Conservation (phyloP, 768 basidiomycete genomes). For the Phylloporus rhodoxanthus region DNA sequence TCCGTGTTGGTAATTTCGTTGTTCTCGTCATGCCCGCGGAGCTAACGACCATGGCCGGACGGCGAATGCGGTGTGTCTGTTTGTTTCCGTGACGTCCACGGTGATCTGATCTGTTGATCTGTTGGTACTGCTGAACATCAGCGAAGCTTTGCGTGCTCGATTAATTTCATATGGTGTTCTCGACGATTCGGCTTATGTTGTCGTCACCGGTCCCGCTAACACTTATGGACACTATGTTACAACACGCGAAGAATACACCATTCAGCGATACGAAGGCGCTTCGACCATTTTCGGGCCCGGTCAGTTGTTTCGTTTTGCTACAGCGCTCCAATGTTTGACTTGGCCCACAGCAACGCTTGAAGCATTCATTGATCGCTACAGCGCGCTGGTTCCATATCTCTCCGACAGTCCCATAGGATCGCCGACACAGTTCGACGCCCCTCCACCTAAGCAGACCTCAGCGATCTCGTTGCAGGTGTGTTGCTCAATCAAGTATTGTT, state of each 20-base stretch:
- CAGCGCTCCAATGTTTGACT: not conserved
- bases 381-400: constrained; percentile 58
- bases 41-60: constrained; percentile 76
- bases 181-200: constrained; percentile 65
- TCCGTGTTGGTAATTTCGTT: constrained; percentile 71
- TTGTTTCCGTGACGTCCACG: not conserved
- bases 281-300: constrained; percentile 74
- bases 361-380: constrained; percentile 73
- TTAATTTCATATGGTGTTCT: constrained; percentile 61
- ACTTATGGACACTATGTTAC: constrained; percentile 73
- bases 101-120: constrained; percentile 2
- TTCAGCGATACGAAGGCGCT: constrained; percentile 78
- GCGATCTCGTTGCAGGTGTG: constrained; percentile 63
- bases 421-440: constrained; percentile 51
- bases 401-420: constrained; percentile 40
- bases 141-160: constrained; percentile 59
- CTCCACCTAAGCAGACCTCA: constrained; percentile 58
- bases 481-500: not conserved
- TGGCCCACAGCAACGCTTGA: constrained; percentile 57
- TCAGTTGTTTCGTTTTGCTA: constrained; percentile 31
- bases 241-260: constrained; percentile 64
- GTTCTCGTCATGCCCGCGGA: constrained; percentile 75
- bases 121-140: constrained; percentile 22
- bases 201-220: constrained; percentile 77
- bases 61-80: constrained; percentile 57